These are phyloP conservation scores for Globisporangium irregulare DNA, from an alignment of 352 stramenopile genomes.

Conservation along the genomic window DNA sequence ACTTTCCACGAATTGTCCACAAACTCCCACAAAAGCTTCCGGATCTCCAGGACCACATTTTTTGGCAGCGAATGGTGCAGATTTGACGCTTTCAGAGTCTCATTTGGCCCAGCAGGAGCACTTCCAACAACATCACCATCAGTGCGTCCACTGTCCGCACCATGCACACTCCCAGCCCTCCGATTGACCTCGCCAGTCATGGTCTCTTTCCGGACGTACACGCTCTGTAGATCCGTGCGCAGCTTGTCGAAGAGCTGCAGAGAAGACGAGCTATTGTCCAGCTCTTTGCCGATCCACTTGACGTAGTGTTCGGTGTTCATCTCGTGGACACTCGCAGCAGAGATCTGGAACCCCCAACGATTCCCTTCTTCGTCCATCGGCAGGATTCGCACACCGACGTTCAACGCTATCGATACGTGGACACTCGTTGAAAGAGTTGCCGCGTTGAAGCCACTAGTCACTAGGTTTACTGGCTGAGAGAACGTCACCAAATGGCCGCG, in stretches of 20 bases:
- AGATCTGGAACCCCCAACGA: conserved; percentile 51
- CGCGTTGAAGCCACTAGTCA: conserved; percentile 33
- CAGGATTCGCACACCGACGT: conserved; percentile 30
- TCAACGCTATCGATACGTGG: conserved; percentile 28
- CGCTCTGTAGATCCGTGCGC: conserved; percentile 53
- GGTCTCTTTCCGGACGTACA: conserved; percentile 49
- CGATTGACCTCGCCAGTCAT: conserved; percentile 31
- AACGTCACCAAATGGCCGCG: conserved; percentile 48
- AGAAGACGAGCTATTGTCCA: conserved; percentile 11
- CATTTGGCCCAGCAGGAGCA: not conserved
- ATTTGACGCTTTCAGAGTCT: not conserved
- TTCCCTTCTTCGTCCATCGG: conserved; percentile 59
- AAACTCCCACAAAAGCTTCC: conserved; percentile 53
- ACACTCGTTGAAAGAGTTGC: conserved; percentile 22
- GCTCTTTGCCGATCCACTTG: conserved; percentile 57
- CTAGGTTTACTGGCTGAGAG: conserved; percentile 56
- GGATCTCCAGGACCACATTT: conserved; percentile 32
- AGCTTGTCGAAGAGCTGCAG: conserved; percentile 40
- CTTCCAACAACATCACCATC: not conserved
- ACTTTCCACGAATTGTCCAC: conserved; percentile 44
- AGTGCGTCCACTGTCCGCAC: not conserved
- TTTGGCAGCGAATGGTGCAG: conserved; percentile 14
- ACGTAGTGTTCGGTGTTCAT: conserved; percentile 54
- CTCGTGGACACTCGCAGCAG: conserved; percentile 35
- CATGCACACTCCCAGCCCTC: not conserved